Base-by-base conservation (phyloP, 768 basidiomycete genomes). In the Leccinum barrowsii region DNA sequence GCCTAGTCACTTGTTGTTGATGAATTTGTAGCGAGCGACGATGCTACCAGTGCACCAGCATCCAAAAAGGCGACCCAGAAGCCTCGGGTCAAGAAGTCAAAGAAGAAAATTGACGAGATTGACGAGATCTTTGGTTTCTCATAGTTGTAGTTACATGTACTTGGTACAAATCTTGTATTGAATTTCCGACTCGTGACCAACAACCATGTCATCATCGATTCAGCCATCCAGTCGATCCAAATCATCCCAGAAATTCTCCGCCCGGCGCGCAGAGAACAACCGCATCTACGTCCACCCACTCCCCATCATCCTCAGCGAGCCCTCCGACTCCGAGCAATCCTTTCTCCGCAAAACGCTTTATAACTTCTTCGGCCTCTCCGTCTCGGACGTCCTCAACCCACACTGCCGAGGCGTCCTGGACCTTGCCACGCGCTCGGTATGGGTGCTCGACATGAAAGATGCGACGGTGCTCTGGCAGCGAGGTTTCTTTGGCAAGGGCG, bases 401-500 rank as follows among this genome's bases (percentile, higher is more conserved):
- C 83, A 85, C 42, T 90, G 86, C 65, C 82, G 85, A 62, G 94
- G 92, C 7, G 69, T 85, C 7, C 88, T 90, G 61, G 96, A 98
- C 69, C 74, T 81, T 6, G 67, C 80, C 2, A 94, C 94, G 15
- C 85, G 85, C n/a, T 92, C 91, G 0, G 90, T 98, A 8, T 97
- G 94, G 94, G 80, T 98, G 3, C 76, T 81, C 0, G 80, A 86
- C 57, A 72, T 77, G 26, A 78, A 73, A 22, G 85, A 94, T 69
- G 84, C 85, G 47, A 78, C 78, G 62, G 74, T 87, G 5, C 79
- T 98, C 37, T 99, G 97, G 91, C 78, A 83, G 49, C 76, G 90
- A 59, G 97, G 97, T 0, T 98, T 98, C 76, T 99, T 98, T 71
- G 97, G 97, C 22, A 99, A 99, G 73, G 97, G 97, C 1, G 90